These are phyloP conservation scores for Rehmannia glutinosa DNA, from an alignment of 257 asterid genomes.

Conservation along the genomic window DNA sequence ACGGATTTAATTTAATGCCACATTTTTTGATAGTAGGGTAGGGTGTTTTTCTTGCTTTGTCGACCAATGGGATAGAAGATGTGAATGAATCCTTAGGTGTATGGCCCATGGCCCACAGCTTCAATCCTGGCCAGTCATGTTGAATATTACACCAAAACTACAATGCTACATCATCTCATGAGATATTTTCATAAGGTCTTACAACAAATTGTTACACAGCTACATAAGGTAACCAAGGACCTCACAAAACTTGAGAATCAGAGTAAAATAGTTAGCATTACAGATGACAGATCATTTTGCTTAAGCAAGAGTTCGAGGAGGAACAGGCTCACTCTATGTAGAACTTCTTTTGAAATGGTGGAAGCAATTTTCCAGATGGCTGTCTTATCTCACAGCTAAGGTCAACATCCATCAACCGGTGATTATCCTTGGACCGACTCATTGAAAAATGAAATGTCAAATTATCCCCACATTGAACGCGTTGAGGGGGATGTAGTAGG, in stretches of 20 bases:
- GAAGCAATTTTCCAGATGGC: constrained; percentile 47
- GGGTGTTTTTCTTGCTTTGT: too few species aligned
- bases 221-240: background rate
- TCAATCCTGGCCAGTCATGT: too few species aligned
- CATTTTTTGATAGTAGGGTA: too few species aligned
- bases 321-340: constrained; percentile 59
- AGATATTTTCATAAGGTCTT: background rate
- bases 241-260: background rate
- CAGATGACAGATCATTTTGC: background rate
- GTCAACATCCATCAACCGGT: constrained; percentile 83
- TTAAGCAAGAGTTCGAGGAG: background rate
- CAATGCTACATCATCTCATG: constrained; percentile 2
- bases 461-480: constrained; percentile 47
- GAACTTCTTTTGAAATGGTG: constrained; percentile 46
- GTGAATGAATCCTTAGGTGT: too few species aligned
- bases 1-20: too few species aligned
- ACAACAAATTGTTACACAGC: background rate
- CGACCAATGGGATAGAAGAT: too few species aligned
- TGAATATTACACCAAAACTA: background rate
- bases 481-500: constrained; percentile 61
- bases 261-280: background rate
- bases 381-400: constrained; percentile 51
- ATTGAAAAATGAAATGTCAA: constrained; percentile 44
- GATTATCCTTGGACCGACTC: constrained; percentile 78
- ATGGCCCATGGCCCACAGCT: too few species aligned